Conservation (phyloP, 768 basidiomycete genomes). For the Phanerochaete sordida region DNA sequence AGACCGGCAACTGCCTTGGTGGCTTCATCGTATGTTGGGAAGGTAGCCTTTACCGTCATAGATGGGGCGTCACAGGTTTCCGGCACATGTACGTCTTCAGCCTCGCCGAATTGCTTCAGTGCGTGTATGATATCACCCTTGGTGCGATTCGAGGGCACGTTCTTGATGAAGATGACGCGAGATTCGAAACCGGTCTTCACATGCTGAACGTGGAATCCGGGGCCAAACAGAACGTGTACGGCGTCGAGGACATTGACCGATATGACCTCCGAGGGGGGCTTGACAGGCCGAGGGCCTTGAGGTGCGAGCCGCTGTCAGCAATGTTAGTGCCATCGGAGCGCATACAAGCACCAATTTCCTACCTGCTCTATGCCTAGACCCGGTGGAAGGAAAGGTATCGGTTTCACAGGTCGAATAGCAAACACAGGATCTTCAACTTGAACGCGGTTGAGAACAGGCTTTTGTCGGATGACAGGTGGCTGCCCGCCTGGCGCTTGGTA, state of each 20-base stretch:
- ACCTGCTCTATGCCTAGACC: slow-evolving; percentile 21
- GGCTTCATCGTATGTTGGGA: slow-evolving; percentile 46
- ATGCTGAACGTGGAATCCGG: slow-evolving; percentile 57
- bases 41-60: slow-evolving; percentile 40
- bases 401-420: neutral
- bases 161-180: slow-evolving; percentile 51
- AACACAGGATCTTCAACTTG: neutral
- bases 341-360: neutral
- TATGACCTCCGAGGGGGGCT: slow-evolving; percentile 4
- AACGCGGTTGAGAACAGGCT: too few species aligned
- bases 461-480: neutral
- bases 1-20: slow-evolving; percentile 48
- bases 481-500: neutral
- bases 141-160: slow-evolving; percentile 40
- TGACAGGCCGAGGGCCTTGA: neutral
- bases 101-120: slow-evolving; percentile 44
- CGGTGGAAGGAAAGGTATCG: slow-evolving; percentile 18
- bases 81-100: slow-evolving; percentile 32
- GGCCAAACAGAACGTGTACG: slow-evolving; percentile 50
- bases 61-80: slow-evolving; percentile 15
- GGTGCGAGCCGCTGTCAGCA: neutral
- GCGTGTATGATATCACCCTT: slow-evolving; percentile 32
- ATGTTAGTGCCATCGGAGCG: too few species aligned
- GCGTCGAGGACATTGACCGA: slow-evolving; percentile 45
- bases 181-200: slow-evolving; percentile 70